phyloP scores from a whole-genome alignment of 495 filamentous ascomycete genomes.

The Lophiotrema nucula region DNA sequence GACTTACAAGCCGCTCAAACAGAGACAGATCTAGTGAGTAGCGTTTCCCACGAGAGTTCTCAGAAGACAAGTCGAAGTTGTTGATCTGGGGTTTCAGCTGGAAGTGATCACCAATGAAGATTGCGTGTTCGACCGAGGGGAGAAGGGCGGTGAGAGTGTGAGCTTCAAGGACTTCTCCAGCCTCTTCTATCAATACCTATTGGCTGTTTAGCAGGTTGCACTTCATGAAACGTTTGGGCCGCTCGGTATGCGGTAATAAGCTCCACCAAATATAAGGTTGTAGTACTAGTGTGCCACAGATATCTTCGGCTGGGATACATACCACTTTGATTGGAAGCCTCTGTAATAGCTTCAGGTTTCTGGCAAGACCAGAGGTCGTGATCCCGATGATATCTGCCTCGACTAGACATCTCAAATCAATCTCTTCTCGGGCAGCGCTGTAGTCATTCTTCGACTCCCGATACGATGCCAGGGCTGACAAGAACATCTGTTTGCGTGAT shows the following conservation, averaged over 20 bases:
- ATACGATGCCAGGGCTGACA: slow-evolving; percentile 39
- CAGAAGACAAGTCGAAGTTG: slow-evolving; percentile 59
- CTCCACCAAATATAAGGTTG: too few relatives aligned
- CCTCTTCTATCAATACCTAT: slow-evolving; percentile 78
- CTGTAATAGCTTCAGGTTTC: slow-evolving; percentile 60
- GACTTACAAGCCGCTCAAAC: slow-evolving; percentile 66
- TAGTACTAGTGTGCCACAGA: too few relatives aligned
- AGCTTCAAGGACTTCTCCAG: slow-evolving; percentile 71
- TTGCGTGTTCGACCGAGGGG: slow-evolving; percentile 68
- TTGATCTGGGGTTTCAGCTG: slow-evolving; percentile 69
- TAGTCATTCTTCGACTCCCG: slow-evolving; percentile 36
- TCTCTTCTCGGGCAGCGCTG: slow-evolving; percentile 48
- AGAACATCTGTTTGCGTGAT: slow-evolving; percentile 41
- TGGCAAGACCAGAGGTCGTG: slow-evolving; percentile 72
- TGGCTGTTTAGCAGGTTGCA: too few relatives aligned
- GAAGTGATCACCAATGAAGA: slow-evolving; percentile 75
- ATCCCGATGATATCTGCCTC: slow-evolving; percentile 66
- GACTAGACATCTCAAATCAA: slow-evolving; percentile 53
- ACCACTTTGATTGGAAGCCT: slow-evolving; percentile 64
- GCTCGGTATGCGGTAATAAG: too few relatives aligned
- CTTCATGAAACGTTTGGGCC: too few relatives aligned
- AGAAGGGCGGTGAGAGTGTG: slow-evolving; percentile 67
- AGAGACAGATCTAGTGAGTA: slow-evolving; percentile 65
- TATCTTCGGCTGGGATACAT: too few relatives aligned
- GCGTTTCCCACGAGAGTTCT: slow-evolving; percentile 51